These are phyloP conservation scores for Kockovaella imperatae DNA, from an alignment of 768 basidiomycete genomes.

Conservation along the genomic window DNA sequence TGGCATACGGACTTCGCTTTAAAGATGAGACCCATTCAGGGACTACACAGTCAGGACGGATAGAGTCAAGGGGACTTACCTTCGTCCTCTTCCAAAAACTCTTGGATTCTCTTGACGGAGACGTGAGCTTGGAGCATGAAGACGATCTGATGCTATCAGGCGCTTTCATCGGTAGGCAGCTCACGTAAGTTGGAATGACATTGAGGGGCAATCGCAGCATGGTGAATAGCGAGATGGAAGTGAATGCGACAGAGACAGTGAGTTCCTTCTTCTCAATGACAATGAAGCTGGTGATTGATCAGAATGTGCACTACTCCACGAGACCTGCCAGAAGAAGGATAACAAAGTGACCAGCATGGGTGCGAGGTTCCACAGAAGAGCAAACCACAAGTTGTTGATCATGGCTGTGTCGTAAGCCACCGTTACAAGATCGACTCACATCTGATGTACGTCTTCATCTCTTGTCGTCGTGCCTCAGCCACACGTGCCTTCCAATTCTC, in stretches of 20 bases:
- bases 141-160: conserved; percentile 45
- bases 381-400: conserved; percentile 62
- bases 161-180: conserved; percentile 1
- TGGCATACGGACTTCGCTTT: conserved; percentile 47
- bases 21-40: conserved; percentile 62
- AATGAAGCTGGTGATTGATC: conserved; percentile 62
- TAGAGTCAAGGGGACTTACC: conserved; percentile 3
- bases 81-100: conserved; percentile 64
- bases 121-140: conserved; percentile 64
- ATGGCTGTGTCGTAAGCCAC: conserved; percentile 7
- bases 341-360: conserved; percentile 74
- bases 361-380: conserved; percentile 62
- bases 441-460: conserved; percentile 62
- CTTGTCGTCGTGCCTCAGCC: conserved; percentile 53
- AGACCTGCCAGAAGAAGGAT: conserved; percentile 55
- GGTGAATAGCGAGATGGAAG: conserved; percentile 73
- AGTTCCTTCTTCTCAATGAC: conserved; percentile 67
- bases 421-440: conserved; percentile 46
- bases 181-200: conserved; percentile 56
- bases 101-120: conserved; percentile 60
- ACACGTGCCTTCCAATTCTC: conserved; percentile 61
- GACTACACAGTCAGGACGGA: conserved; percentile 41
- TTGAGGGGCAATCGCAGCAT: conserved; percentile 71
- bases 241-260: conserved; percentile 74
- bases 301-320: too few species aligned